Base-by-base conservation (phyloP, 495 filamentous ascomycete genomes). In the Penicillium egyptiacum region DNA sequence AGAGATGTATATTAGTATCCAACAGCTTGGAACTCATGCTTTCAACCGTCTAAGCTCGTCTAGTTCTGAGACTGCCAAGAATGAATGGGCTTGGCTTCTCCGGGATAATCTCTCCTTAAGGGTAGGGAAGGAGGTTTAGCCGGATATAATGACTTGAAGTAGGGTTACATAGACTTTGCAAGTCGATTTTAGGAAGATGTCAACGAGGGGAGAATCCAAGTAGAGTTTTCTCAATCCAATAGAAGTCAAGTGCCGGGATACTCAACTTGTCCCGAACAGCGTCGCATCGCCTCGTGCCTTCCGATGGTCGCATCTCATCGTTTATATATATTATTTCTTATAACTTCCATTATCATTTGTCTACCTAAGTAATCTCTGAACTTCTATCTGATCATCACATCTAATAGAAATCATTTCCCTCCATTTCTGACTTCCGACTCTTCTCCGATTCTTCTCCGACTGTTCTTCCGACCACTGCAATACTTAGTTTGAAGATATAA, bases 291-390 rank as follows among this genome's bases (percentile, higher is more conserved):
- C 64, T 70, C 56, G 63, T 71, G 64, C 53, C 61, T 59, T 60
- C 62, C 63, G 64, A 69, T 67, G 70, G 70, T 73, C 70, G 66
- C 68, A 72, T 71, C 65, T 68, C 39, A 42, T 53, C 37, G 43
- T 25, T 42, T 31, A 43, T 25, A 39, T 23, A 35, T 50, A 42
- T 19, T 20, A 5, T 52, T 25, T 17, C 23, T 50, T 17, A 23
- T 9, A 14, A 14, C 11, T 20, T 52, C 2, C 17, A 8, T 42
- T 9, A 16, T 47, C 9, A 16, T 31, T 31, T 17, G 2, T 31
- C 22, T 30, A 26, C 25, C 25, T 30, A 8, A 10, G 28, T 11
- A 11, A 33, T 14, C 1, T 33, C 11, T 14, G 28, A 30, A 8
- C 26, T 28, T 48, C 5, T 19, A 26, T 48, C 19, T 20, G 25